Conservation (phyloP, 2,329 filamentous ascomycete genomes). For the Pseudogymnoascus sp. region DNA sequence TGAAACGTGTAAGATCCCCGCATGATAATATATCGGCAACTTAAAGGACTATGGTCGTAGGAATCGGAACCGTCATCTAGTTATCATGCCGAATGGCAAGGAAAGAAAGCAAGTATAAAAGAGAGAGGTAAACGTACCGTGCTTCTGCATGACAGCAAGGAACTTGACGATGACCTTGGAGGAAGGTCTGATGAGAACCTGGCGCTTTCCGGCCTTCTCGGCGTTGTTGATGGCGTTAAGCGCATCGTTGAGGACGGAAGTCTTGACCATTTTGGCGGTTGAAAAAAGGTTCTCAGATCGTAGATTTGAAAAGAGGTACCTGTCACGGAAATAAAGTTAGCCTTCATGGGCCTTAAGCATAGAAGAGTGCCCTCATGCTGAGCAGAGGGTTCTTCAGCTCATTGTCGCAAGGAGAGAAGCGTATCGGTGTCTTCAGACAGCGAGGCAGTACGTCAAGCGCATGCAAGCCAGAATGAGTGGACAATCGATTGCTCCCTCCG, state of each 20-base stretch:
- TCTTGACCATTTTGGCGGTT: conserved; percentile 92
- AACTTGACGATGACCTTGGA: conserved; percentile 99
- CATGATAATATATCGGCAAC: conserved; percentile 91
- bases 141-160: conserved; percentile 97
- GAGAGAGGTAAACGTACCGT: conserved; percentile 66
- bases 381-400: conserved; percentile 62
- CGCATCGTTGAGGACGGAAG: conserved; percentile 98
- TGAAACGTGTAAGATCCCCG: conserved; percentile 98
- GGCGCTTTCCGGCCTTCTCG: conserved; percentile 99
- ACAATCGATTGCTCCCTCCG: conserved; percentile 48
- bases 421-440: conserved; percentile 43
- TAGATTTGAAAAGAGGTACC: conserved; percentile 57
- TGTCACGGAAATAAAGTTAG: conserved; percentile 48
- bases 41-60: conserved; percentile 99
- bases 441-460: conserved; percentile 5
- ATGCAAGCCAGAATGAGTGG: conserved; percentile 23
- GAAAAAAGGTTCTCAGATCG: conserved; percentile 72
- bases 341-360: conserved; percentile 55
- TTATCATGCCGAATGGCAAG: conserved; percentile 89
- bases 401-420: conserved; percentile 54
- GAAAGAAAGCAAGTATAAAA: conserved; percentile 9
- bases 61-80: conserved; percentile 90
- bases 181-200: conserved; percentile 94
- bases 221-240: conserved; percentile 99
- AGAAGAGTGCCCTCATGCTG: conserved; percentile 34